Evolutionary conservation across 108 stramenopile species (phyloP).

Genomic region (Cyclotella cryptica): DNA sequence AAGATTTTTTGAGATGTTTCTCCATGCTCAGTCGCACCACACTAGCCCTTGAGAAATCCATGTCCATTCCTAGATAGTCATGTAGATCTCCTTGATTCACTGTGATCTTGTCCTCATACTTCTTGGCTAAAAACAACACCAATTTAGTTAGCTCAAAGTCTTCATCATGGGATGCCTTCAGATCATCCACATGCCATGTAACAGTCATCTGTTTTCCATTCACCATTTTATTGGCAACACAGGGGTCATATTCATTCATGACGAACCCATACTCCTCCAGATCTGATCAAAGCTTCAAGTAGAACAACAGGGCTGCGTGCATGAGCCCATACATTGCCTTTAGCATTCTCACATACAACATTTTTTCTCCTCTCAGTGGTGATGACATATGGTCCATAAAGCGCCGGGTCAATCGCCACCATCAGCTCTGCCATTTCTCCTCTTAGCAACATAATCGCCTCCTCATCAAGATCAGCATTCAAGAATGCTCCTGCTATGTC

Average conservation of each 20-base stretch:
- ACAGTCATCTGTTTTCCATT: no score
- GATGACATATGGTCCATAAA: no score
- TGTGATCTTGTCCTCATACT: not conserved
- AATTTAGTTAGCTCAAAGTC: slow-evolving; percentile 9
- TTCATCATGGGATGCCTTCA: slow-evolving; percentile 47
- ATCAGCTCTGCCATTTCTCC: no score
- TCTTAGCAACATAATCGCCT: not conserved
- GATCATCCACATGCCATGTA: no score
- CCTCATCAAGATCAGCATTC: not conserved
- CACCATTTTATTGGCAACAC: no score
- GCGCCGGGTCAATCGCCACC: no score
- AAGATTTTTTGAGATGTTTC: slow-evolving; percentile 32
- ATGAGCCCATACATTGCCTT: no score
- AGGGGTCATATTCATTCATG: slow-evolving; percentile 2
- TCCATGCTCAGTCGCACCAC: slow-evolving; percentile 36
- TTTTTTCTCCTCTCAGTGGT: no score
- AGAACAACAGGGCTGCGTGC: not conserved
- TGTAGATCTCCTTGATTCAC: slow-evolving; percentile 36
- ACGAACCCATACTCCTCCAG: not conserved
- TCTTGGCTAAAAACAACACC: not conserved
- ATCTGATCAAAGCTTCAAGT: not conserved
- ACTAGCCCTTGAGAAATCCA: slow-evolving; percentile 37
- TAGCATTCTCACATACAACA: no score
- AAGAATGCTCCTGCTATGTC: not conserved
- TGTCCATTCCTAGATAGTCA: slow-evolving; percentile 56